Percentiles rank a stretch among this genome's conserved stretches.
phyloP scores from a whole-genome alignment of 257 asterid genomes.

The Solanum chilense region DNA sequence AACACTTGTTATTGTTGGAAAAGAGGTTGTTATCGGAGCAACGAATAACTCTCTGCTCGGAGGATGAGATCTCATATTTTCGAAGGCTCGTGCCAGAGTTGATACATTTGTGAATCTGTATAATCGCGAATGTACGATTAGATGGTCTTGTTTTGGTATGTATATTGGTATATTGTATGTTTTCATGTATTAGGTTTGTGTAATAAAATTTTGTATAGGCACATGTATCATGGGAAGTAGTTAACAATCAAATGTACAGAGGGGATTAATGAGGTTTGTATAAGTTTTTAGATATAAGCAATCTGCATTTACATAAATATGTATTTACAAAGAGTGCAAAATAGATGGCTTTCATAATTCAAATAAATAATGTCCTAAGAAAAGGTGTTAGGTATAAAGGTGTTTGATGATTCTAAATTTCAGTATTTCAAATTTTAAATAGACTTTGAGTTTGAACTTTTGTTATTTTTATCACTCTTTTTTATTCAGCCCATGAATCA shows the following conservation, averaged over 20 bases:
- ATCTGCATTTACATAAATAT: neutral
- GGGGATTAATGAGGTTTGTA: neutral
- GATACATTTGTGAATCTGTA: neutral
- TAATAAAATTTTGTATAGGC: neutral
- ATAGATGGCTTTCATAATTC: too few relatives aligned
- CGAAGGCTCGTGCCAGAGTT: neutral
- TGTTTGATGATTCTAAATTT: too few relatives aligned
- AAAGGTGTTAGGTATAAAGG: too few relatives aligned
- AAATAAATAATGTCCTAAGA: too few relatives aligned
- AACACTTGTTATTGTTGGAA: neutral
- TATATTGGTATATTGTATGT: neutral
- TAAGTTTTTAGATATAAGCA: neutral
- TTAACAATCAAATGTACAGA: neutral
- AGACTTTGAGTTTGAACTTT: too few relatives aligned
- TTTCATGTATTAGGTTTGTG: neutral
- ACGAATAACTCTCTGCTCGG: neutral
- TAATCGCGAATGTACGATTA: neutral
- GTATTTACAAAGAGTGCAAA: too few relatives aligned
- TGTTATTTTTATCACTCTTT: too few relatives aligned
- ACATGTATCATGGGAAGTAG: neutral
- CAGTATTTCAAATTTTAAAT: too few relatives aligned
- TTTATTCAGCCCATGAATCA: too few relatives aligned
- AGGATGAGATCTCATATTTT: conserved; percentile 3
- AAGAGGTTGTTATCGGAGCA: neutral
- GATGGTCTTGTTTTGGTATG: neutral